Evolutionary conservation across 371 early-diverging fungal species (phyloP).

Genomic region (Polyrhizophydium stewartii): DNA sequence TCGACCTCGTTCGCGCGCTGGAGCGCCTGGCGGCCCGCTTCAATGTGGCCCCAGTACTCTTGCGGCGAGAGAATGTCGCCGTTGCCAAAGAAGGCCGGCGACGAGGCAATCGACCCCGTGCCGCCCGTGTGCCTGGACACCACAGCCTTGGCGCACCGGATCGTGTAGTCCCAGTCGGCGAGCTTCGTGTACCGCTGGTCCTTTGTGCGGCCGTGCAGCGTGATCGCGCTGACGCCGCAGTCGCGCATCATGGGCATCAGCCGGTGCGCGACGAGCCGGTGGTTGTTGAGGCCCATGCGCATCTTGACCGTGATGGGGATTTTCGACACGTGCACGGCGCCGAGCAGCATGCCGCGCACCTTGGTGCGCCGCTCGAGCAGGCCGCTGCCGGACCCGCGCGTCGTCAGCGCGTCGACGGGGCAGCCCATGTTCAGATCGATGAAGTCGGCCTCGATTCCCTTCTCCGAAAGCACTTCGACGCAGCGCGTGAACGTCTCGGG

Average conservation of each 20-base stretch:
- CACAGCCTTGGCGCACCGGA: constrained; percentile 48
- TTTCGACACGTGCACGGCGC: constrained; percentile 65
- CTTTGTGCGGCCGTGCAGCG: constrained; percentile 89
- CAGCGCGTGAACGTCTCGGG: constrained; percentile 44
- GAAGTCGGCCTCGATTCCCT: constrained; percentile 66
- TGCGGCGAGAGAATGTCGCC: constrained; percentile 88
- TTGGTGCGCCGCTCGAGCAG: constrained; percentile 64
- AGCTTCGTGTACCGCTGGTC: constrained; percentile 87
- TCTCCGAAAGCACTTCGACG: constrained; percentile 60
- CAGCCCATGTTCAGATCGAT: constrained; percentile 96
- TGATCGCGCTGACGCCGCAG: constrained; percentile 52
- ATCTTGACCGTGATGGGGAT: constrained; percentile 89
- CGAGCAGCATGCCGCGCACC: constrained; percentile 71
- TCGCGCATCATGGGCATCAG: constrained; percentile 64
- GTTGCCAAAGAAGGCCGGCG: constrained; percentile 59
- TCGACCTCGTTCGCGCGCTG: neutral
- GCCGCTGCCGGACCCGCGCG: constrained; percentile 81
- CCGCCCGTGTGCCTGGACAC: constrained; percentile 9
- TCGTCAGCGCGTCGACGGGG: constrained; percentile 85
- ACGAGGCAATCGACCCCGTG: neutral
- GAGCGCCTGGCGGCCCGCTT: neutral
- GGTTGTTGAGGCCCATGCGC: constrained; percentile 74
- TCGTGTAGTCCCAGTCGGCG: constrained; percentile 92
- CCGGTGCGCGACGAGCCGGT: constrained; percentile 65
- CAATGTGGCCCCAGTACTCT: constrained; percentile 71